Evolutionary conservation across 805 yeast genomes (phyloP).

Genomic region (Diddensiella transvaalensis): DNA sequence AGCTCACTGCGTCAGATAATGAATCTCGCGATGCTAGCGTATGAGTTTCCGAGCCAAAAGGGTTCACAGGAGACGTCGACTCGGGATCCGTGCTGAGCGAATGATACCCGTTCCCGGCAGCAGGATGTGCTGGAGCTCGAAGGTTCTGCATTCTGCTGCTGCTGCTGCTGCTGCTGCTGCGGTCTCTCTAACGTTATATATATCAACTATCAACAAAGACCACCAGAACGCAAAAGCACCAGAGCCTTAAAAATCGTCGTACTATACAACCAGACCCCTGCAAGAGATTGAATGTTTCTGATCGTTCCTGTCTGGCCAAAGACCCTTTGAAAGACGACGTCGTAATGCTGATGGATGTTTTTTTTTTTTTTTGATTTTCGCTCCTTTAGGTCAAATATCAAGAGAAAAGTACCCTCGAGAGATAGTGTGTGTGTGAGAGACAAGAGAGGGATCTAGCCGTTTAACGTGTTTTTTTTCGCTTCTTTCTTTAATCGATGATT

Average conservation of each 20-base stretch:
- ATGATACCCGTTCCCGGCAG: conserved; percentile 20
- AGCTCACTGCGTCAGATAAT: conserved; percentile 12
- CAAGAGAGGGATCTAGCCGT: too few species aligned
- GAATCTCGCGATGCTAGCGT: conserved; percentile 23
- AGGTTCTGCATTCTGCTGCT: conserved; percentile 22
- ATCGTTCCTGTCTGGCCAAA: not conserved
- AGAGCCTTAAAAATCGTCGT: not conserved
- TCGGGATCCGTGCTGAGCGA: conserved; percentile 17
- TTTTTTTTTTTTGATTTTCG: too few species aligned
- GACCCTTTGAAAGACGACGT: too few species aligned
- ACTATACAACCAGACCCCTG: too few species aligned
- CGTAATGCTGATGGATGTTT: too few species aligned
- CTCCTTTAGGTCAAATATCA: too few species aligned
- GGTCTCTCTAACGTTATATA: not conserved
- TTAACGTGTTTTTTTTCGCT: too few species aligned
- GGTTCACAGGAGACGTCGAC: conserved; percentile 24
- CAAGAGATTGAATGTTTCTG: not conserved
- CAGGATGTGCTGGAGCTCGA: conserved; percentile 20
- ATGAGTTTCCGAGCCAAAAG: conserved; percentile 30
- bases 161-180: too few species aligned
- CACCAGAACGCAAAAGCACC: too few species aligned
- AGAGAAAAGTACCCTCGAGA: too few species aligned
- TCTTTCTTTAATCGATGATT: too few species aligned
- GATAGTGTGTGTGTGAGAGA: too few species aligned
- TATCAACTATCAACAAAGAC: not conserved